Conservation (phyloP, 2,329 filamentous ascomycete genomes). For the Karstenula rhodostoma region DNA sequence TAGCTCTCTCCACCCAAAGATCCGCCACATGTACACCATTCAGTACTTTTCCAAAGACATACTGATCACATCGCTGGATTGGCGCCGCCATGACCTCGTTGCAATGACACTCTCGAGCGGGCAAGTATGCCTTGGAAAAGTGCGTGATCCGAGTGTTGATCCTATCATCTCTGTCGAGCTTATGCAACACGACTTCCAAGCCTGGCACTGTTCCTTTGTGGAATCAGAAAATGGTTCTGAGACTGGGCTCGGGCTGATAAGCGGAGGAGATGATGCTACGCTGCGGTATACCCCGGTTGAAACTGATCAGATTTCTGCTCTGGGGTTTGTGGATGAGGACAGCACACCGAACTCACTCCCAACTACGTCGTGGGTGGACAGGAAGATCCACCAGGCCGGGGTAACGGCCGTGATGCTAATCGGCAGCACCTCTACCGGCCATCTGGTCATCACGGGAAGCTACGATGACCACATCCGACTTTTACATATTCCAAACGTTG, state of each 20-base stretch:
- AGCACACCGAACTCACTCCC: constrained; percentile 17
- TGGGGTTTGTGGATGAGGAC: constrained; percentile 11
- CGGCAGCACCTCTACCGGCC: constrained; percentile 51
- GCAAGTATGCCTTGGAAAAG: constrained; percentile 56
- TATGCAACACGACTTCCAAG: constrained; percentile 65
- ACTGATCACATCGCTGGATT: constrained; percentile 76
- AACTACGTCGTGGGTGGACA: constrained; percentile 55
- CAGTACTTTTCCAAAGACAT: constrained; percentile 64
- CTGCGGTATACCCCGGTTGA: constrained; percentile 52
- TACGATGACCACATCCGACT: constrained; percentile 88
- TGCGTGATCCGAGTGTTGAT: constrained; percentile 33
- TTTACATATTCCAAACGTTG: constrained; percentile 54
- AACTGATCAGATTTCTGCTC: constrained; percentile 11
- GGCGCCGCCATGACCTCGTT: constrained; percentile 70
- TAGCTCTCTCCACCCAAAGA: constrained; percentile 25
- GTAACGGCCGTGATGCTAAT: constrained; percentile 87
- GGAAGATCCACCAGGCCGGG: constrained; percentile 76
- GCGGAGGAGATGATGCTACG: constrained; percentile 79
- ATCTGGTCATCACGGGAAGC: constrained; percentile 81
- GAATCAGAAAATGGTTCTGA: background rate
- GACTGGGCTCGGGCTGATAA: constrained; percentile 61
- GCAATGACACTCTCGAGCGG: constrained; percentile 75
- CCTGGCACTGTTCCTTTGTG: constrained; percentile 74
- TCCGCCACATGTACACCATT: constrained; percentile 53
- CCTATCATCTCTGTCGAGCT: constrained; percentile 35